A percentile compares a stretch with the other conserved stretches of the same genome.
phyloP scores from a whole-genome alignment of 148 eudicot species.

The Diospyros kaki region DNA sequence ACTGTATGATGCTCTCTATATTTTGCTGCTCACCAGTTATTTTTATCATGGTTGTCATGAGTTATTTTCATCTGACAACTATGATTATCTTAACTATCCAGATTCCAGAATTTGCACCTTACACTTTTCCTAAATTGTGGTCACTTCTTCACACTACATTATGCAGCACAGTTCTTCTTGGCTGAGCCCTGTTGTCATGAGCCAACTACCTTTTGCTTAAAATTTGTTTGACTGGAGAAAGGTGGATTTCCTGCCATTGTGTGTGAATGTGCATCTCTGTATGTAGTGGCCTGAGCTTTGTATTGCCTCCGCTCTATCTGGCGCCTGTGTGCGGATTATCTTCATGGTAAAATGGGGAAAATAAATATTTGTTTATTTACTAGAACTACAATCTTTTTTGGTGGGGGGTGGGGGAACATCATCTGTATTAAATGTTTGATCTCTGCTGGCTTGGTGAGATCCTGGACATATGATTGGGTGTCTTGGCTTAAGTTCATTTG shows the following conservation, averaged over 20 bases:
- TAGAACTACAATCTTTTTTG: too few relatives aligned
- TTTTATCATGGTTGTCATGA: neutral
- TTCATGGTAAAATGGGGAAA: too few relatives aligned
- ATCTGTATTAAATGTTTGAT: neutral
- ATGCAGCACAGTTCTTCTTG: constrained; percentile 3
- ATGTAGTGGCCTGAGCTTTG: too few relatives aligned
- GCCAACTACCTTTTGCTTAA: neutral
- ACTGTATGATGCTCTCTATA: too few relatives aligned
- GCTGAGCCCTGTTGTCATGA: neutral
- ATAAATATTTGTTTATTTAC: too few relatives aligned
- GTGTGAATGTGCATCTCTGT: too few relatives aligned
- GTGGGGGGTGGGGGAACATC: neutral
- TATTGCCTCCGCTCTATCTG: too few relatives aligned
- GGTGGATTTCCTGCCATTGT: too few relatives aligned
- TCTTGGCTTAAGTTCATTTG: neutral
- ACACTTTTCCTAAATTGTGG: neutral
- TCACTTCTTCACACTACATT: neutral
- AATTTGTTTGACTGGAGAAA: neutral
- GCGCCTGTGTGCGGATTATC: too few relatives aligned
- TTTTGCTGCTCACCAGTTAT: neutral
- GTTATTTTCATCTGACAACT: neutral
- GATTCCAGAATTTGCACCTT: neutral
- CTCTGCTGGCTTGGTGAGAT: neutral
- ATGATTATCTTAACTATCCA: neutral
- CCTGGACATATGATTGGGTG: constrained; percentile 2